These are phyloP conservation scores for Paracorniculantispora psalliotae DNA, from an alignment of 2,329 filamentous ascomycete species.

Conservation along the genomic window DNA sequence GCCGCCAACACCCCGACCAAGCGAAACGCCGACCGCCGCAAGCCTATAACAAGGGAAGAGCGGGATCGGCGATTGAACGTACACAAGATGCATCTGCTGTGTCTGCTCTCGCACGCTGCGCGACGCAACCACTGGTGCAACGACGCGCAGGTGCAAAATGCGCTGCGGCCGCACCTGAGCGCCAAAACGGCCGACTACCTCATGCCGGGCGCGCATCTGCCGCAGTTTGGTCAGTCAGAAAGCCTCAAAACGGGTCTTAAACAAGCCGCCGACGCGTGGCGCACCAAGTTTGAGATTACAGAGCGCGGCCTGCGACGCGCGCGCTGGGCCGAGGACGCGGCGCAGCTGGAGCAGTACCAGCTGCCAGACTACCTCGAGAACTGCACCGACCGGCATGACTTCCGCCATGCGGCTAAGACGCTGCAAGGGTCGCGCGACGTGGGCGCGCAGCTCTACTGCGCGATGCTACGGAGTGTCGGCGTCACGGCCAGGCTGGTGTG, in stretches of 20 bases:
- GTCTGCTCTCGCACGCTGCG: constrained; percentile 71
- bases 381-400: constrained; percentile 66
- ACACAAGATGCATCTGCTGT: constrained; percentile 85
- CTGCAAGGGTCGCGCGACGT: constrained; percentile 82
- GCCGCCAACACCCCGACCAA: constrained; percentile 27
- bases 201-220: constrained; percentile 59
- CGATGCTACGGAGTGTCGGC: constrained; percentile 75
- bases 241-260: constrained; percentile 76
- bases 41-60: constrained; percentile 50
- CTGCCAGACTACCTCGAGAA: constrained; percentile 61
- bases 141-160: constrained; percentile 60
- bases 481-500: constrained; percentile 81
- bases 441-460: constrained; percentile 86
- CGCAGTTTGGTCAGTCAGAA: constrained; percentile 71
- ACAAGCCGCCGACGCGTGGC: constrained; percentile 63
- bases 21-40: constrained; percentile 38
- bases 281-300: constrained; percentile 63
- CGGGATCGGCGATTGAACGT: constrained; percentile 59
- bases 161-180: constrained; percentile 60
- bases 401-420: constrained; percentile 61
- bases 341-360: constrained; percentile 55
- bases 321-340: constrained; percentile 67
- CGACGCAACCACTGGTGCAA: constrained; percentile 88
- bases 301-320: constrained; percentile 65
- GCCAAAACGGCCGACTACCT: constrained; percentile 63